These are phyloP conservation scores for Sungouiozyma intestinalis DNA, from an alignment of 805 yeast genomes.

Conservation along the genomic window DNA sequence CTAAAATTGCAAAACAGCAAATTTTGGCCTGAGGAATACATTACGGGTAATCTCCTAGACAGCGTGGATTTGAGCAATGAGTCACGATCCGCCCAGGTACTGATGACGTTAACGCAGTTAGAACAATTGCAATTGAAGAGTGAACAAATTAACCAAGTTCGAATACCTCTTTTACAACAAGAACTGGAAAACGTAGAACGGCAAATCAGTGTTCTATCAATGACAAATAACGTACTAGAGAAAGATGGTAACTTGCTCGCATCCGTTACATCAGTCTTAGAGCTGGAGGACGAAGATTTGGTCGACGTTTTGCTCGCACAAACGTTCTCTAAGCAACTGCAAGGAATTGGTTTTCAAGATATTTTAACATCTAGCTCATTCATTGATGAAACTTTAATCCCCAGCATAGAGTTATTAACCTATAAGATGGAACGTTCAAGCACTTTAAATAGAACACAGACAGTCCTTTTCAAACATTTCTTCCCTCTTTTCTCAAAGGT, in stretches of 20 bases:
- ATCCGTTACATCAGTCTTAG: constrained; percentile 7
- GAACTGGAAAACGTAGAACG: constrained; percentile 2
- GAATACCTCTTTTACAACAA: constrained; percentile 3
- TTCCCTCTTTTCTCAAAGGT: constrained; percentile 4
- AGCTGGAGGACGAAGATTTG: constrained; percentile 9
- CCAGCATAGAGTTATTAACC: constrained; percentile 9
- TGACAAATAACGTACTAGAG: background rate
- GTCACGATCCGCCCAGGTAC: background rate
- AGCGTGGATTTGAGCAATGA: background rate
- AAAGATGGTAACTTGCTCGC: background rate
- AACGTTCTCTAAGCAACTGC: constrained; percentile 6
- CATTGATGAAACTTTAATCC: background rate
- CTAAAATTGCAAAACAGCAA: background rate
- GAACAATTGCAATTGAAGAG: background rate
- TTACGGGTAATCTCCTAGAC: background rate
- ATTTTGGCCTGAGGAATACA: background rate
- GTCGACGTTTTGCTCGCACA: constrained; percentile 12
- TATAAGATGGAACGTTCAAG: constrained; percentile 14
- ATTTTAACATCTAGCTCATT: constrained; percentile 1
- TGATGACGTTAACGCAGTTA: background rate
- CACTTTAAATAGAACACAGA: constrained; percentile 18
- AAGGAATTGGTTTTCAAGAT: constrained; percentile 1
- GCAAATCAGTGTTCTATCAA: background rate
- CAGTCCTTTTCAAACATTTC: constrained; percentile 10
- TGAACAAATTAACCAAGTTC: background rate